A percentile compares a stretch with the other conserved stretches of the same genome.
Conservation (phyloP, 2,329 filamentous ascomycete genomes). For the Talaromyces sp. region DNA sequence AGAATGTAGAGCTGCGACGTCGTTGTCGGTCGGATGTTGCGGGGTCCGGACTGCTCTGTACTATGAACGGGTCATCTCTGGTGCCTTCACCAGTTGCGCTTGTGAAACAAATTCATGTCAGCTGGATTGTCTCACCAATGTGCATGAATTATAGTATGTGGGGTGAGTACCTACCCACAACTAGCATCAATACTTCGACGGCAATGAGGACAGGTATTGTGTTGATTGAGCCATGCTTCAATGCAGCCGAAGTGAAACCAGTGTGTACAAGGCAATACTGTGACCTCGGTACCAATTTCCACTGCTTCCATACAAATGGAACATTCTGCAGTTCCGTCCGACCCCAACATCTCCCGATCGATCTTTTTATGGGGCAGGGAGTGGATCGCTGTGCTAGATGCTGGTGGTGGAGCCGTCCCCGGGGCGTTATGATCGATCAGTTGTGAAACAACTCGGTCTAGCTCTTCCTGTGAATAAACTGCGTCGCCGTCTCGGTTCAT, state of each 20-base stretch:
- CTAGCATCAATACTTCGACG: constrained; percentile 40
- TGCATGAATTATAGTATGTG: too few relatives aligned
- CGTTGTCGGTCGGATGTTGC: constrained; percentile 6
- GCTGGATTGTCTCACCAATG: not conserved
- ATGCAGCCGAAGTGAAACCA: constrained; percentile 91
- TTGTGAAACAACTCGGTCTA: constrained; percentile 84
- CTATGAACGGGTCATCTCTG: constrained; percentile 20
- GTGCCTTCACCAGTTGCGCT: constrained; percentile 22
- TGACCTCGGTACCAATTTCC: constrained; percentile 70
- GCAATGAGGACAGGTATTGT: constrained; percentile 81
- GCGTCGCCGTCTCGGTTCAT: constrained; percentile 68
- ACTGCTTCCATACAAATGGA: constrained; percentile 94
- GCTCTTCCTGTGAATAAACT: constrained; percentile 85
- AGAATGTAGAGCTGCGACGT: constrained; percentile 15
- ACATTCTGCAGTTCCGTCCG: constrained; percentile 74
- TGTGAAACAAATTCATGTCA: constrained; percentile 13
- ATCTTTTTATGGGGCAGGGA: constrained; percentile 72
- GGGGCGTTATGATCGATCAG: constrained; percentile 80
- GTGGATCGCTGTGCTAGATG: constrained; percentile 72
- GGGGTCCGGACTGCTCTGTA: constrained; percentile 20
- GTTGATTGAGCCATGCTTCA: constrained; percentile 79
- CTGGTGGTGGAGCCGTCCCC: constrained; percentile 79
- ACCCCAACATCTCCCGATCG: constrained; percentile 68
- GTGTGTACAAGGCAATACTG: constrained; percentile 82
- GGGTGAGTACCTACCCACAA: not conserved